phyloP scores from a whole-genome alignment of 2,329 filamentous ascomycete genomes.

The Xylariaceae sp. region DNA sequence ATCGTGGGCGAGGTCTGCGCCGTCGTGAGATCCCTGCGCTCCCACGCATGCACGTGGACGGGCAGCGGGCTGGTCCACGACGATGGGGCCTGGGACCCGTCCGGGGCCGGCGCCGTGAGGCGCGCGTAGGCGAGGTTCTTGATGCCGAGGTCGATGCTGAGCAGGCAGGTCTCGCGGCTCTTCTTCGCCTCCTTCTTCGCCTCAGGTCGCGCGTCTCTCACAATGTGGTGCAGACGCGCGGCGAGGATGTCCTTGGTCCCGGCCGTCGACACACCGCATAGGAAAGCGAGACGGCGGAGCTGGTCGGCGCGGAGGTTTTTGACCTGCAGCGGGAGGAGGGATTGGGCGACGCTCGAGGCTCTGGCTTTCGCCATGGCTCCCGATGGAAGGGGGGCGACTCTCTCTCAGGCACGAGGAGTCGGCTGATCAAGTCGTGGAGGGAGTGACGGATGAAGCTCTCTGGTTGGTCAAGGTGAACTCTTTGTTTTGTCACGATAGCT shows the following conservation, averaged over 20 bases:
- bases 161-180: conserved; percentile 36
- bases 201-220: conserved; percentile 12
- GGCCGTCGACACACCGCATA: conserved; percentile 54
- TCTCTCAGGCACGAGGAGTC: no score
- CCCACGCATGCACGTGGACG: conserved; percentile 29
- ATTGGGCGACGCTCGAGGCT: neutral
- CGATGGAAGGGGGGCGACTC: no score
- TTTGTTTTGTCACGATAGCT: no score
- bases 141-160: conserved; percentile 84
- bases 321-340: neutral
- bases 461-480: no score
- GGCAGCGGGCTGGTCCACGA: conserved; percentile 7
- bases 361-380: neutral
- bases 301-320: conserved; percentile 39
- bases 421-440: no score
- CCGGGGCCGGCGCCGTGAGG: conserved; percentile 29
- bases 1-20: neutral
- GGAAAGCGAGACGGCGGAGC: conserved; percentile 55
- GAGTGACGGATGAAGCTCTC: no score
- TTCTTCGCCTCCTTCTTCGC: neutral
- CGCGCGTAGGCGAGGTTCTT: conserved; percentile 75
- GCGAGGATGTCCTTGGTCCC: conserved; percentile 57
- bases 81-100: neutral
- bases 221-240: conserved; percentile 41
- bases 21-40: conserved; percentile 24